Evolutionary conservation across 1,139 yeast genomes (phyloP).

Genomic region (Candida tunisiensis): DNA sequence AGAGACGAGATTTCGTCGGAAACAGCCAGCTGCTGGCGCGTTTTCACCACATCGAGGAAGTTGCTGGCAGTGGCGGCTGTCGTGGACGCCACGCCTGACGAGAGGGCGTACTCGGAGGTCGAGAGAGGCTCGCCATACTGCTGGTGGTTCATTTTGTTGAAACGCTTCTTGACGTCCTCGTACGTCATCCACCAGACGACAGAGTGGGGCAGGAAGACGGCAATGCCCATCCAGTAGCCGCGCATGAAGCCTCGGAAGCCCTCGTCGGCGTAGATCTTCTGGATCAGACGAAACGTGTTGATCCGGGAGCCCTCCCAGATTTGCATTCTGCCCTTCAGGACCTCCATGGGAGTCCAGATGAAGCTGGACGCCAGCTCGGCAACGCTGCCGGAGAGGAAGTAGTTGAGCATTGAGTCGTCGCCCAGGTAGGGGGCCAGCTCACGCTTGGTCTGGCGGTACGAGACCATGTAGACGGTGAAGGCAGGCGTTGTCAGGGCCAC

Average conservation of each 20-base stretch:
- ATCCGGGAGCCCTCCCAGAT: slow-evolving; percentile 11
- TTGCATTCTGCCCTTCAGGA: slow-evolving; percentile 26
- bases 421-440: slow-evolving; percentile 22
- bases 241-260: slow-evolving; percentile 24
- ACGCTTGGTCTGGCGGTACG: slow-evolving; percentile 23
- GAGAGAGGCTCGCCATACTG: too few species aligned
- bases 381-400: slow-evolving; percentile 20
- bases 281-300: slow-evolving; percentile 8
- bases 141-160: too few species aligned
- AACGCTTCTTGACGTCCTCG: slow-evolving; percentile 9
- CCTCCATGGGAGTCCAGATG: slow-evolving; percentile 31
- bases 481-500: slow-evolving; percentile 26
- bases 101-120: slow-evolving; percentile 14
- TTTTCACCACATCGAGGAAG: slow-evolving; percentile 25
- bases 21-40: slow-evolving; percentile 26
- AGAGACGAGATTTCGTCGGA: slow-evolving; percentile 21
- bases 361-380: slow-evolving; percentile 25
- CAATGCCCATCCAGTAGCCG: slow-evolving; percentile 28
- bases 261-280: slow-evolving; percentile 16
- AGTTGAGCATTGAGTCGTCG: slow-evolving; percentile 18
- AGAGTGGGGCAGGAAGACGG: slow-evolving; percentile 23
- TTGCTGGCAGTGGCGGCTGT: slow-evolving; percentile 23
- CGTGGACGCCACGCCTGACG: slow-evolving; percentile 23
- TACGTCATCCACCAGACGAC: slow-evolving; percentile 25
- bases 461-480: slow-evolving; percentile 24